Evolutionary conservation across 176 grass and related monocot species (phyloP), one percentile per base, ranked within the genome.

Genomic region (Musa schizocarpa): DNA sequence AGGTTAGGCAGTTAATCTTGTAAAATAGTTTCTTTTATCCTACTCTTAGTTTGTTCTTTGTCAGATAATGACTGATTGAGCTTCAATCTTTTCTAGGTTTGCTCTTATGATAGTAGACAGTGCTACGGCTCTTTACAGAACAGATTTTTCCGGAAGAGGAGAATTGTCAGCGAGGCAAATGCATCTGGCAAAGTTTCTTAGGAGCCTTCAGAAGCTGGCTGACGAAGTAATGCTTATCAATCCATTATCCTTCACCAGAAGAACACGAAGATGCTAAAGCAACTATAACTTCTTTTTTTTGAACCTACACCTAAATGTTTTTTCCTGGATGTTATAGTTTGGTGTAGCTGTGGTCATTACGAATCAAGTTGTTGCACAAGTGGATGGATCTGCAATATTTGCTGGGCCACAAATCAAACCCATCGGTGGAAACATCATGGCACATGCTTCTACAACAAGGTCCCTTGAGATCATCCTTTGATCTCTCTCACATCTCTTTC

Each of bases 291-390:
- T 43, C 34, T 5, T 19, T 63, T 63, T 50, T 72, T 3, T 11
- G 12, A 54, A 43, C 34, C 34, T 74, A 21, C 11, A 54, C 50
- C 29, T 79, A 52, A 53, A 10, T 75, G 13, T 55, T 5, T 43
- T 81, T 69, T 2, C 17, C 63, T 69, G 50, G 58, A 76, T 54
- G 21, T 14, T 76, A 43, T 80, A 99, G 95, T 99, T 94, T 87
- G 95, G 95, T 75, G 88, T 99, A 10, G 90, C 86, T 71, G 95
- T 99, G 49, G 95, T 99, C 74, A 99, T 99, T 69, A 99, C 88
- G 6, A 99, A 99, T 94, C 86, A 94, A 89, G 95, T 99, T 20
- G 90, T 94, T 57, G 90, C 95, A 20, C 90, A 99, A 91, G 95
- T 94, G 80, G 95, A 99, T 89, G 95, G 95, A 6, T 93, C 88